Base-by-base conservation (phyloP, 1,284 basidiomycete genomes). In the Moesziomyces sp. region DNA sequence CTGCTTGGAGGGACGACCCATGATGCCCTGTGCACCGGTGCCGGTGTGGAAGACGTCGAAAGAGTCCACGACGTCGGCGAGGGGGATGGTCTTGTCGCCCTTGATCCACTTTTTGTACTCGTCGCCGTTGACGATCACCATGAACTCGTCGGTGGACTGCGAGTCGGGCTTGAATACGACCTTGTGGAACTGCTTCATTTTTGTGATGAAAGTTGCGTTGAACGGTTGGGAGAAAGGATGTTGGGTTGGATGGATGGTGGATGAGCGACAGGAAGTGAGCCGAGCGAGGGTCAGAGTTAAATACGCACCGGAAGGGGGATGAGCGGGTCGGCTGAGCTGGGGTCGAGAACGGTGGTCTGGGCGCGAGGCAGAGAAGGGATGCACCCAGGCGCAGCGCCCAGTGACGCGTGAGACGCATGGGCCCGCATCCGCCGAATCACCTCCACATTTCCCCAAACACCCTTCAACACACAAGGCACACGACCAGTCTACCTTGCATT, bases 41-140 rank as follows among this genome's bases (percentile, higher is more conserved):
- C 79, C 84, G 10, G 84, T 79, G 76, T 81, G 78, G 79, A 85
- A 85, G 62, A 85, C 74, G 50, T 85, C 80, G 70, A 85, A 86
- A 16, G 76, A 58, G 49, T 85, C 84, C 46, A 86, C 84, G 11
- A 86, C 82, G 34, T 84, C 82, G 19, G 81, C 78, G 40, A 86
- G 80, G 6, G 85, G 84, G 61, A 85, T 85, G 24, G 84, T 82
- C 66, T 74, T 66, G 76, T 83, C 84, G 53, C 85, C 85, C 34
- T 67, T 79, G 58, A 75, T 78, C 83, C 83, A 85, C 64, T 83
- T 83, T 54, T 83, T 72, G 71, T 81, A 83, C 66, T 76, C 77
- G 11, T 75, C 79, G 52, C 75, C 79, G 54, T 81, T 80, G 52
- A 85, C 76, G 57, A 85, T 77, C 48, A 85, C 68, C 73, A 85